Base-by-base conservation (phyloP, 2,329 filamentous ascomycete species). In the Exophiala sp. region DNA sequence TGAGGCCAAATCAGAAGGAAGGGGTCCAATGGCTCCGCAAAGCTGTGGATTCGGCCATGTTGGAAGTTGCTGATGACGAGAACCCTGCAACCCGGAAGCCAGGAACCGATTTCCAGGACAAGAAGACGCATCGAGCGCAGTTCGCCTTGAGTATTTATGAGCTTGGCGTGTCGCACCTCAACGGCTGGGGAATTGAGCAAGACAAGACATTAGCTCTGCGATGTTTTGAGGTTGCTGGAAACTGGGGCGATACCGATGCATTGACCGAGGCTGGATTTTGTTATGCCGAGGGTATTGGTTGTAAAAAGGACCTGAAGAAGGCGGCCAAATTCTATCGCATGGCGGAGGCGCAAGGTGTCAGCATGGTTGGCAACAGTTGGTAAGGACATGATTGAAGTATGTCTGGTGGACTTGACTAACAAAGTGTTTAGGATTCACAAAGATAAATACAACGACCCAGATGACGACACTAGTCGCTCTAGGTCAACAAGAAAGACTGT, bases 301-400 rank as follows among this genome's bases (percentile, higher is more conserved):
- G 87, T 66, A 95, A 93, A 75, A 98, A 97, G 70, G 87, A 97
- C 65, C 73, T 96, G 65, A 96, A 89, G 73, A 96, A 90, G 71
- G 91, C 88, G 43, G 91, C 93, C 52, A 86, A 81, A 54, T 88
- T 93, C 63, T 97, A 97, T 67, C 83, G 93, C 18, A 78, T 84
- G 73, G 93, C 93, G 4, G 93, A 95, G 66, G 82, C 85, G 19
- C 93, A 93, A 70, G 93, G 93, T 5, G 90, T 96, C 76, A 95
- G 82, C 68, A 97, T 97, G 89, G 85, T 95, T 49, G 93, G 93
- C 48, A 97, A 97, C 67, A 96, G 89, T 74, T 98, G 93, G 91
- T 95, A 76, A 65, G 87, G 11, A 46, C 3, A 18, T 8, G 23
- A n/a, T n/a, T 24, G 10, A 3, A 7, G 19, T 14, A 35, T 16